Evolutionary conservation across 805 yeast genomes (phyloP), one percentile per base, ranked within the genome.

Genomic region (Middelhovenomyces tepae): DNA sequence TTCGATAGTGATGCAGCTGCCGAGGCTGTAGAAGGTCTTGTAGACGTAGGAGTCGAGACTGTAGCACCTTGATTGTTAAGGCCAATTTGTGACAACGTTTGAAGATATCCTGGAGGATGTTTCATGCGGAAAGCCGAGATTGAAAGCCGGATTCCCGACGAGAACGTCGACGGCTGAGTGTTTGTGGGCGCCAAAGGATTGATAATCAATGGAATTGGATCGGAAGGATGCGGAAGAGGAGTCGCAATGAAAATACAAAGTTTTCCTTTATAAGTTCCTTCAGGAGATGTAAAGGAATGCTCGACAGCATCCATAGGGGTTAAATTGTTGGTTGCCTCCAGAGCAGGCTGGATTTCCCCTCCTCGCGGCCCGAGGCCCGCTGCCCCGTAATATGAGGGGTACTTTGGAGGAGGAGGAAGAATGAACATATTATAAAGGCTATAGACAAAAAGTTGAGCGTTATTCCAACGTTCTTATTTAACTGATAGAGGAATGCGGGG

Each of bases 221-320:
- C 59, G 4, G 57, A 42, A 1, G 61, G 59, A 31, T 58, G 62
- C 7, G 59, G 62, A 15, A 60, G 47, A 3, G 65, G 65, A 26
- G 51, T 46, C 5, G 66, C 63, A 27, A 60, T 44, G 18, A 47
- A 44, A 9, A 55, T 39, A 22, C 51, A 46, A 31, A 54, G 57
- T 26, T 33, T 28, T 7, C 55, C 44, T 6, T 27, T 15, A 34
- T 48, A 57, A 5, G 32, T 30, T 28, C 62, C 62, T 21, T 59
- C 65, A 5, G 55, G 56, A 6, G 59, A 48, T 2, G 43, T 28
- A 32, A 56, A 51, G 7, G 34, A 26, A 30, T 41, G 43, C 5
- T 43, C 48, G n/a, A 38, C 40, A 21, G 27, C 43, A 15, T 38
- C 39, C 7, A 50, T 42, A 24, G 32, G 39, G 31, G 43, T 40